phyloP scores from a whole-genome alignment of 2,329 filamentous ascomycete genomes.

The Neofusicoccum sp. region DNA sequence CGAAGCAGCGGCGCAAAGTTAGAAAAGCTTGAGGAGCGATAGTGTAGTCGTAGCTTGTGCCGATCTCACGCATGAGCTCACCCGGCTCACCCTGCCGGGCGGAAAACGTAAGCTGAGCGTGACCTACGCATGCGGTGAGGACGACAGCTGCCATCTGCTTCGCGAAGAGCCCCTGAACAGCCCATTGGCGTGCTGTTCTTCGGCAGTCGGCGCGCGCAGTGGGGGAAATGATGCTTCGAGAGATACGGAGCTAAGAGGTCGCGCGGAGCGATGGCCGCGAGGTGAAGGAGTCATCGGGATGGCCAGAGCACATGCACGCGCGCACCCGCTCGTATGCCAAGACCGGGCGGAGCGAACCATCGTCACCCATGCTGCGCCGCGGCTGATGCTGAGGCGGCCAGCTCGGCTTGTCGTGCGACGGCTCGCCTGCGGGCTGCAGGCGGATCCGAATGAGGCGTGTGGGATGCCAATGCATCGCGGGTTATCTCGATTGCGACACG shows the following conservation, averaged over 20 bases:
- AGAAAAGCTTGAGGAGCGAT: neutral
- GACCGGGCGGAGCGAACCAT: neutral
- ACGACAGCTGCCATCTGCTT: constrained; percentile 1
- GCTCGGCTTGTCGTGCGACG: neutral
- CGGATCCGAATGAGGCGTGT: neutral
- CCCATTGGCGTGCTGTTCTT: neutral
- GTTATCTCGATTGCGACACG: neutral
- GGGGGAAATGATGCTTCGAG: neutral
- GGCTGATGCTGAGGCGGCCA: constrained; percentile 1
- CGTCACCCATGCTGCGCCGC: neutral
- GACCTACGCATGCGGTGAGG: constrained; percentile 5
- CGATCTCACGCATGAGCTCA: constrained; percentile 6
- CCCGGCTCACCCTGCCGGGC: neutral
- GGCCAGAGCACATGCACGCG: constrained; percentile 1
- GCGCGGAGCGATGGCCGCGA: neutral
- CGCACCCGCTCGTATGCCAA: neutral
- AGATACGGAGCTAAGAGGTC: neutral
- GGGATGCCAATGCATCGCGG: neutral
- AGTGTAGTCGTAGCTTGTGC: neutral
- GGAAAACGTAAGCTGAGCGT: constrained; percentile 1
- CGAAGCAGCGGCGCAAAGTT: neutral
- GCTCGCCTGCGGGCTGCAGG: neutral
- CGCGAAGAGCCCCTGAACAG: constrained; percentile 8
- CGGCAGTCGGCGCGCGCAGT: neutral
- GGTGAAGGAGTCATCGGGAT: neutral